These are phyloP conservation scores for Xylariaceae sp. DNA, from an alignment of 2,329 filamentous ascomycete species.

Conservation along the genomic window DNA sequence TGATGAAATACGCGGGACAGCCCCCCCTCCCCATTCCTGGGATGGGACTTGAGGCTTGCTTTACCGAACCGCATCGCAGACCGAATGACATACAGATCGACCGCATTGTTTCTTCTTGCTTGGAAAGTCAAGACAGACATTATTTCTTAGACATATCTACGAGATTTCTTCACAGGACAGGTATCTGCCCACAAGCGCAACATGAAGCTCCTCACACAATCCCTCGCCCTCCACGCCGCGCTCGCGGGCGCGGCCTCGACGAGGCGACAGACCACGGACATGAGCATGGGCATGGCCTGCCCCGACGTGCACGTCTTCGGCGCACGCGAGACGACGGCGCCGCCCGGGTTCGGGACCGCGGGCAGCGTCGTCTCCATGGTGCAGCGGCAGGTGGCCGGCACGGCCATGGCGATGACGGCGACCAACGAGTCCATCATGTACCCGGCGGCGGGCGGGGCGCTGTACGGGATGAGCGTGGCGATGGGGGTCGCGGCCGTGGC, in stretches of 20 bases:
- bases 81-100: too few species aligned
- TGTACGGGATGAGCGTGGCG: slow-evolving; percentile 49
- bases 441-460: slow-evolving; percentile 51
- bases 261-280: slow-evolving; percentile 2
- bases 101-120: too few species aligned
- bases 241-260: slow-evolving; percentile 1
- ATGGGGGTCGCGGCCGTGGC: slow-evolving; percentile 49
- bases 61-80: too few species aligned
- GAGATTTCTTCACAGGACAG: too few species aligned
- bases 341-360: slow-evolving; percentile 40
- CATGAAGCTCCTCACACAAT: too few species aligned
- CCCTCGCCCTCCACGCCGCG: slow-evolving; percentile 8
- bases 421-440: slow-evolving; percentile 45
- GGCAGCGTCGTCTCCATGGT: slow-evolving; percentile 32
- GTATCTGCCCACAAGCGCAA: too few species aligned
- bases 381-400: too few species aligned
- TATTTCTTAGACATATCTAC: too few species aligned
- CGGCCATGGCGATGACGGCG: slow-evolving; percentile 19
- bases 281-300: slow-evolving; percentile 25
- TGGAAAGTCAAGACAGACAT: too few species aligned
- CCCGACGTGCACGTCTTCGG: slow-evolving; percentile 44
- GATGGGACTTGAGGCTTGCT: too few species aligned
- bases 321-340: slow-evolving; percentile 44
- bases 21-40: too few species aligned
- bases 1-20: too few species aligned